Conservation (phyloP, 2,329 filamentous ascomycete genomes). For the Ceratocystis cacaofunesta region DNA sequence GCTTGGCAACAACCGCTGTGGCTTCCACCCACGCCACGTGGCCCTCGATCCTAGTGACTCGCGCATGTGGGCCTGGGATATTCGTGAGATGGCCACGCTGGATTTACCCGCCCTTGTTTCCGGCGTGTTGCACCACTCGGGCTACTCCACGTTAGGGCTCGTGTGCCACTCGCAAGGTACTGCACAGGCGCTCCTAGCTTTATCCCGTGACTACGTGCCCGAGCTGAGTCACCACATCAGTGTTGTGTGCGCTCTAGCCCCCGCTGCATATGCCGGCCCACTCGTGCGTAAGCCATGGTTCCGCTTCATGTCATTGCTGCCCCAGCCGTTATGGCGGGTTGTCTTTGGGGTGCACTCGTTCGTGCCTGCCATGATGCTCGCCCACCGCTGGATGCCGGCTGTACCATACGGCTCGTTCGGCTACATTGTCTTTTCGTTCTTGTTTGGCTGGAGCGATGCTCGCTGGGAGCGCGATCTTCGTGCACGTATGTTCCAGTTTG, state of each 20-base stretch:
- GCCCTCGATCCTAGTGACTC: conserved; percentile 60
- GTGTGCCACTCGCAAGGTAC: conserved; percentile 86
- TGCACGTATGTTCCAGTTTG: conserved; percentile 78
- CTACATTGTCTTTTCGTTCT: conserved; percentile 76
- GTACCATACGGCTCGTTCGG: conserved; percentile 64
- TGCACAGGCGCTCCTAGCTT: conserved; percentile 70
- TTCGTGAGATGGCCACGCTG: conserved; percentile 81
- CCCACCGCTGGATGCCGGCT: conserved; percentile 53
- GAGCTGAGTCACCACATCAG: conserved; percentile 69
- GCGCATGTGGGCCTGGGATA: conserved; percentile 95
- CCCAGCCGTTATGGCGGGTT: conserved; percentile 55
- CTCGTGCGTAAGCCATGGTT: conserved; percentile 79
- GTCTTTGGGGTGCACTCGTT: conserved; percentile 89
- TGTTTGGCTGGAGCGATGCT: conserved; percentile 75
- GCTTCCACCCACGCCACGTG: conserved; percentile 63
- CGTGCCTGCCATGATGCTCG: conserved; percentile 83
- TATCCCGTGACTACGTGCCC: conserved; percentile 80
- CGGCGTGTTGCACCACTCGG: conserved; percentile 63
- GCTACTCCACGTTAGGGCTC: conserved; percentile 43
- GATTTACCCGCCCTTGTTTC: conserved; percentile 72
- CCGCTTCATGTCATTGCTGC: conserved; percentile 55
- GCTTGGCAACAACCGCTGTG: conserved; percentile 87
- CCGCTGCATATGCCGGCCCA: conserved; percentile 78
- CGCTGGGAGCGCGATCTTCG: conserved; percentile 72
- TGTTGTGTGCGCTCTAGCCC: conserved; percentile 81